A percentile compares a stretch with the other conserved stretches of the same genome.
These are phyloP conservation scores for Roridomyces roridus DNA, from an alignment of 768 basidiomycete genomes.

Conservation along the genomic window DNA sequence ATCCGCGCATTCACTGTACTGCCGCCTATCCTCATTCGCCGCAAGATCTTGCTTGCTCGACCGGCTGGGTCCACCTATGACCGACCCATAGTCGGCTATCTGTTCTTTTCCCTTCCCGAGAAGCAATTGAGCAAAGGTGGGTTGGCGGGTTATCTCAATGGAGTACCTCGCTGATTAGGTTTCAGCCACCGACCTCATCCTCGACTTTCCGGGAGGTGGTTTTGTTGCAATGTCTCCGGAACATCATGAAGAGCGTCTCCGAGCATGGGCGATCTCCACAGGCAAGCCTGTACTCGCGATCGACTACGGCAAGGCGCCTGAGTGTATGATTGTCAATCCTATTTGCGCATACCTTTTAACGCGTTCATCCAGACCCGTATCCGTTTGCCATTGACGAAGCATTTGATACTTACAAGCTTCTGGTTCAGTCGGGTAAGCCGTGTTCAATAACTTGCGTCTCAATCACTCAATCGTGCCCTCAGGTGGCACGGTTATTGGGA, in stretches of 20 bases:
- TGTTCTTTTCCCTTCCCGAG: slow-evolving; percentile 82
- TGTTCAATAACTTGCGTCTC: slow-evolving; percentile 3
- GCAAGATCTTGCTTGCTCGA: slow-evolving; percentile 83
- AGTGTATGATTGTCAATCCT: slow-evolving; percentile 33
- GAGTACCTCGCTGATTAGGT: no score
- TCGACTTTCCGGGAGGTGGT: slow-evolving; percentile 96
- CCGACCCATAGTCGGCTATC: slow-evolving; percentile 81
- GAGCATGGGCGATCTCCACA: slow-evolving; percentile 83
- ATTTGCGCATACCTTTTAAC: slow-evolving; percentile 7
- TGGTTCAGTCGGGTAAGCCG: slow-evolving; percentile 70
- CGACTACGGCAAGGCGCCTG: slow-evolving; percentile 37
- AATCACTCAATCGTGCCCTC: neutral
- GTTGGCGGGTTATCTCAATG: no score
- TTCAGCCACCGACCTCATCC: slow-evolving; percentile 82
- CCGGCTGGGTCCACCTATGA: slow-evolving; percentile 77
- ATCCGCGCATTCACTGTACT: slow-evolving; percentile 69
- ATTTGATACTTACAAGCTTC: slow-evolving; percentile 85
- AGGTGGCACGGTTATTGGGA: slow-evolving; percentile 83
- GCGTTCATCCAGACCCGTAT: slow-evolving; percentile 76
- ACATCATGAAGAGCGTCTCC: slow-evolving; percentile 93
- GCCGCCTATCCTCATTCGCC: slow-evolving; percentile 67
- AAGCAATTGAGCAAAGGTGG: slow-evolving; percentile 63
- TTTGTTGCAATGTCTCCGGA: slow-evolving; percentile 96
- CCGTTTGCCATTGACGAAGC: slow-evolving; percentile 96
- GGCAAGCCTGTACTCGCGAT: slow-evolving; percentile 55